phyloP scores from a whole-genome alignment of 306 rosid genomes.

The Casuarina glauca region DNA sequence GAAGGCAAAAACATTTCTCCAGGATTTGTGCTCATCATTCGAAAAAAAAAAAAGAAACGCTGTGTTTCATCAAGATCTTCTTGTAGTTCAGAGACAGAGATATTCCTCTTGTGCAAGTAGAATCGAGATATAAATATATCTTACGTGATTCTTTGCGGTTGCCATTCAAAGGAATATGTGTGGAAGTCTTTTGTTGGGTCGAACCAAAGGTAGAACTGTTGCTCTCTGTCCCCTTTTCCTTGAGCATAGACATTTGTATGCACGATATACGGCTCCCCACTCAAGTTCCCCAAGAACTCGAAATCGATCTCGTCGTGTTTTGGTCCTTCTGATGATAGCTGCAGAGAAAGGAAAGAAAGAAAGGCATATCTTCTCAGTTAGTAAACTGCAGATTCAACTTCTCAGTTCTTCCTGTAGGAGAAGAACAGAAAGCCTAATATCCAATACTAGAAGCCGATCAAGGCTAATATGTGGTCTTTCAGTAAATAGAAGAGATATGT shows the following conservation, averaged over 20 bases:
- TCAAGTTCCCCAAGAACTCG: slow-evolving; percentile 40
- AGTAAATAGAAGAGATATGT: too few relatives aligned
- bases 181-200: slow-evolving; percentile 39
- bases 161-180: slow-evolving; percentile 35
- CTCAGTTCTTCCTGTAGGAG: not conserved
- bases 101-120: too few relatives aligned
- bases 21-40: too few relatives aligned
- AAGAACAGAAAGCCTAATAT: not conserved
- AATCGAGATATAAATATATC: not conserved
- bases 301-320: slow-evolving; percentile 41
- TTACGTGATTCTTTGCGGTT: slow-evolving; percentile 29
- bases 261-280: slow-evolving; percentile 34
- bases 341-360: not conserved
- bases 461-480: too few relatives aligned
- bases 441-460: too few relatives aligned
- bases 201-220: slow-evolving; percentile 42
- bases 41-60: too few relatives aligned
- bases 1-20: too few relatives aligned
- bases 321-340: slow-evolving; percentile 36
- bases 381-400: too few relatives aligned
- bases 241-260: slow-evolving; percentile 39
- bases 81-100: too few relatives aligned
- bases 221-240: slow-evolving; percentile 38
- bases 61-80: too few relatives aligned
- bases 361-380: too few relatives aligned